Evolutionary conservation across 139 green algal genomes (phyloP).

Genomic region (Auxenochlorella pyrenoidosa): DNA sequence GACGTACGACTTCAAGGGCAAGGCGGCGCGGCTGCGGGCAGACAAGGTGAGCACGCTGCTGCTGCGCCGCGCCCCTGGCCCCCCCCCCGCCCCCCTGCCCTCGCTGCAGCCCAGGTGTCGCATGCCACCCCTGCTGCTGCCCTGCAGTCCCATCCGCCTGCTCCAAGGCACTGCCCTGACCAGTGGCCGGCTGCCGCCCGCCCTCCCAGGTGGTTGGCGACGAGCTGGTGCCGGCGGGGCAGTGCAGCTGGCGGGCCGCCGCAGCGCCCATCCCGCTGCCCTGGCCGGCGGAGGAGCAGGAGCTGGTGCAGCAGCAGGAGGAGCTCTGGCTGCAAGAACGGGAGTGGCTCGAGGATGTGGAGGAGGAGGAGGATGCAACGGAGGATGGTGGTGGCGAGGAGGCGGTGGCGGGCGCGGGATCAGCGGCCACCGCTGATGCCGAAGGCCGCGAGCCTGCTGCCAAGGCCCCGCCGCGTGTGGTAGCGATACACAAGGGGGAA

Average conservation of each 20-base stretch:
- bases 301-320: conserved; percentile 24
- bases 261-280: background rate
- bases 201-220: conserved; percentile 23
- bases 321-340: conserved; percentile 19
- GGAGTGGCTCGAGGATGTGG: background rate
- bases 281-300: background rate
- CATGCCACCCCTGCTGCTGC: too few relatives aligned
- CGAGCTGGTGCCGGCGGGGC: conserved; percentile 3
- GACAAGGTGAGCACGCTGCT: too few relatives aligned
- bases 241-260: background rate
- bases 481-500: conserved; percentile 31
- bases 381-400: background rate
- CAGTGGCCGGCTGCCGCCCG: too few relatives aligned
- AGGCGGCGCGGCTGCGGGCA: background rate
- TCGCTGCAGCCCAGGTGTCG: too few relatives aligned
- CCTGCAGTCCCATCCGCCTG: too few relatives aligned
- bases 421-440: background rate
- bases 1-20: conserved; percentile 45
- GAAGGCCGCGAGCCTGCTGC: background rate
- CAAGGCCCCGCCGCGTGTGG: conserved; percentile 5
- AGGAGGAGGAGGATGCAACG: background rate
- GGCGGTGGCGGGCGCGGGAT: background rate
- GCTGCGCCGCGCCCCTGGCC: too few relatives aligned
- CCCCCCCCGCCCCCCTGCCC: too few relatives aligned
- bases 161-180: too few relatives aligned